Conservation (phyloP, 768 basidiomycete species). For the Filobasidium floriforme region DNA sequence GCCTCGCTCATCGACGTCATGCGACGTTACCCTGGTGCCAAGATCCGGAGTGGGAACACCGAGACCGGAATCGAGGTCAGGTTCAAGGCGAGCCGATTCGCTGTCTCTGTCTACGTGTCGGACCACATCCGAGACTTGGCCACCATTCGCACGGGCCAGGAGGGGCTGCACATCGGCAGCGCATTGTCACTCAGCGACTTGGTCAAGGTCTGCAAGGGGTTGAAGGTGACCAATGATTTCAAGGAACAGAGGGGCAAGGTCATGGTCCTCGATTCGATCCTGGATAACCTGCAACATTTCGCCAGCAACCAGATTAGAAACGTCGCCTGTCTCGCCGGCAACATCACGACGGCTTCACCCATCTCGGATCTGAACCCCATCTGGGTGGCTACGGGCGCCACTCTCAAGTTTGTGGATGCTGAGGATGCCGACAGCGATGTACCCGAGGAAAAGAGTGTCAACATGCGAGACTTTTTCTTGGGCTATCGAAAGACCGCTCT, state of each 20-base stretch:
- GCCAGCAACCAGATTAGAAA: conserved; percentile 33
- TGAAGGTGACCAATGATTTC: not conserved
- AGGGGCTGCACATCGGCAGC: conserved; percentile 17
- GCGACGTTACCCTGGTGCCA: conserved; percentile 24
- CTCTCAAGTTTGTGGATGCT: conserved; percentile 9
- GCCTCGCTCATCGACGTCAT: conserved; percentile 27
- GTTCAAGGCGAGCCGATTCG: conserved; percentile 28
- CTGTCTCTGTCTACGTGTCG: conserved; percentile 29
- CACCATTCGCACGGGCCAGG: not conserved
- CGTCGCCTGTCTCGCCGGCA: conserved; percentile 29
- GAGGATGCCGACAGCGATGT: conserved; percentile 1
- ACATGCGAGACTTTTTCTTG: conserved; percentile 29
- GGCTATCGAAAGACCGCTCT: conserved; percentile 32
- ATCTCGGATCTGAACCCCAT: conserved; percentile 34
- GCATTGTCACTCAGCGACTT: conserved; percentile 20
- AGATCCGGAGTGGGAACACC: conserved; percentile 29
- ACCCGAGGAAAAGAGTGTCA: conserved; percentile 1
- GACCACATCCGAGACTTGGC: conserved; percentile 20
- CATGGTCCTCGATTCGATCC: conserved; percentile 24
- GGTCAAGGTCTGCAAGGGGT: conserved; percentile 10
- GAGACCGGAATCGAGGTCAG: conserved; percentile 34
- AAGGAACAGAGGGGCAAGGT: conserved; percentile 1
- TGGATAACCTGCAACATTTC: conserved; percentile 31
- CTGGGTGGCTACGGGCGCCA: conserved; percentile 30
- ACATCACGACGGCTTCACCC: conserved; percentile 32